Evolutionary conservation across 1,139 yeast species (phyloP), one percentile per base, ranked within the genome.

Genomic region (Sugiyamaella novakii): DNA sequence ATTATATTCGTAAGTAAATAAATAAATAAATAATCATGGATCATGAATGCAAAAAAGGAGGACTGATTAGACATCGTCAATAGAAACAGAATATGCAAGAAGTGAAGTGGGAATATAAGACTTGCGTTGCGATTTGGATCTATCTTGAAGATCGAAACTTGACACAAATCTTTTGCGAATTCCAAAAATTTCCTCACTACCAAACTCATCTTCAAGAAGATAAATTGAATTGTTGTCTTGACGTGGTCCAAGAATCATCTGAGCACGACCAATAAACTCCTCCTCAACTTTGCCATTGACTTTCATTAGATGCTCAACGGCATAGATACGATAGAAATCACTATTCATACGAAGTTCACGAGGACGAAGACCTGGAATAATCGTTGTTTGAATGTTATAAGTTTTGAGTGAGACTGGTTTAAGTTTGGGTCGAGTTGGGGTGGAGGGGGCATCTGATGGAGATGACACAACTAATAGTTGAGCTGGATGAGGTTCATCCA

Each of bases 271-370:
- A n/a, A 54, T 54, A 46, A 61, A 62, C 42, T 55, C 62, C 10
- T 58, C 59, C 38, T 64, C 63, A 27, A 68, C 58, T 50, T 68
- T 68, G 39, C 72, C 71, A 38, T 59, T 55, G 37, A 50, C 53
- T 33, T 69, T 57, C 72, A 68, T 68, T 33, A 60, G 52, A 29
- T 61, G 55, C 50, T 69, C 72, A 41, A 68, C 56, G 3, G 73
- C 72, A 37, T 66, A 62, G 12, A 68, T 55, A 6, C 71, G 63
- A 41, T 68, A 59, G 54, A 68, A 69, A 35, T 65, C 66, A 12
- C 70, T 62, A 54, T 69, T 69, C 59, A 66, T 56, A 12, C 71
- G 62, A 14, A 62, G 61, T 45, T 66, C 69, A 6, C 70, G 63
- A 1, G 68, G 67, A 15, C 67, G 58, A 10, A 55, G 44, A 19